These are phyloP conservation scores for Lophiotrema nucula DNA, from an alignment of 495 filamentous ascomycete species.

Conservation along the genomic window DNA sequence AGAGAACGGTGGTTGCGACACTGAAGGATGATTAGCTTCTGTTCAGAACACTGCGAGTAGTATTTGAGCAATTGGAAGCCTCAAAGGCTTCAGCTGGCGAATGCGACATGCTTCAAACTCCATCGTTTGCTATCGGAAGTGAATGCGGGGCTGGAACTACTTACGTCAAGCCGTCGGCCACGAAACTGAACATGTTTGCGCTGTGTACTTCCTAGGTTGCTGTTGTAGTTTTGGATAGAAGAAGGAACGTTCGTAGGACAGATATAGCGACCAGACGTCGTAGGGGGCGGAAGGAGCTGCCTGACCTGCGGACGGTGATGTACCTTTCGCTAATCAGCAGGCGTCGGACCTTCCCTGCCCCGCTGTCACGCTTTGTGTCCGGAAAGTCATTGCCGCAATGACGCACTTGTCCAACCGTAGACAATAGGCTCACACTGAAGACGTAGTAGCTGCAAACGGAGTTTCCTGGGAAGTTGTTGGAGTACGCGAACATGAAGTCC, in stretches of 20 bases:
- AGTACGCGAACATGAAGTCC: too few relatives aligned
- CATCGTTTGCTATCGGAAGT: neutral
- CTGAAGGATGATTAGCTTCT: constrained; percentile 46
- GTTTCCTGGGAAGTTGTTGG: too few relatives aligned
- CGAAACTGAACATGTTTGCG: constrained; percentile 29
- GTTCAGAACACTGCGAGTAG: neutral
- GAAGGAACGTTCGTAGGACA: neutral
- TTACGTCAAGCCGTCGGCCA: constrained; percentile 32
- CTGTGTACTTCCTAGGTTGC: neutral
- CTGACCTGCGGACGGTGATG: neutral
- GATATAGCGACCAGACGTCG: neutral
- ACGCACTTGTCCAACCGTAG: constrained; percentile 12
- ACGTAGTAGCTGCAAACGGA: too few relatives aligned
- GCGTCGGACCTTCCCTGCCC: neutral
- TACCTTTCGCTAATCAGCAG: constrained; percentile 5
- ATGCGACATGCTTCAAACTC: constrained; percentile 1
- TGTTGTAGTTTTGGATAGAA: neutral
- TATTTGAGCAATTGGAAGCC: constrained; percentile 10
- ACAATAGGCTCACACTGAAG: neutral
- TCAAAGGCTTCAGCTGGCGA: neutral
- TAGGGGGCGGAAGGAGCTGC: neutral
- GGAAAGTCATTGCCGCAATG: constrained; percentile 3
- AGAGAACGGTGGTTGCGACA: constrained; percentile 85
- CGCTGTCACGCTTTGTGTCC: neutral
- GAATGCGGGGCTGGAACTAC: constrained; percentile 20